Conservation (phyloP, 352 stramenopile genomes). For the Phytophthora cactorum region DNA sequence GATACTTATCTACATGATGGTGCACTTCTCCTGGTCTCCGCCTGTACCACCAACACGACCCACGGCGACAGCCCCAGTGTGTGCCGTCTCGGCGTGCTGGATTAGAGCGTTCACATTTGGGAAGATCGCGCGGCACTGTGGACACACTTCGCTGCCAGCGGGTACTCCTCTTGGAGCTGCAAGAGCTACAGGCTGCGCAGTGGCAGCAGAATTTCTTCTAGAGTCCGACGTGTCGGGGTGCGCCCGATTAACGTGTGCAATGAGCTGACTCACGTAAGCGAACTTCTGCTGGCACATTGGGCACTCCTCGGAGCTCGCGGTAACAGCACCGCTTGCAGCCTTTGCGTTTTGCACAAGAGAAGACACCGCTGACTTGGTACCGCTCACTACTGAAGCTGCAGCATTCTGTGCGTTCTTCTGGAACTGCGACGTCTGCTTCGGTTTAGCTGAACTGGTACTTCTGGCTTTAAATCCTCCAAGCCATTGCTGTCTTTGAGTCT, state of each 20-base stretch:
- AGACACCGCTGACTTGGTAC: constrained; percentile 50
- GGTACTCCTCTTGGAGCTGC: constrained; percentile 11
- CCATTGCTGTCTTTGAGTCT: constrained; percentile 50
- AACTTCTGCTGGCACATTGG: constrained; percentile 82
- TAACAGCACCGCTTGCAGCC: constrained; percentile 37
- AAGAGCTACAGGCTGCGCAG: constrained; percentile 9
- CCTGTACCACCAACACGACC: constrained; percentile 20
- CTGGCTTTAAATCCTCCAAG: constrained; percentile 25
- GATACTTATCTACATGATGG: constrained; percentile 51
- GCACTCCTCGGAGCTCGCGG: constrained; percentile 57
- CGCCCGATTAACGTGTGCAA: constrained; percentile 75
- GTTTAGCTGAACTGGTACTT: constrained; percentile 15
- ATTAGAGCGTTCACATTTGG: constrained; percentile 61
- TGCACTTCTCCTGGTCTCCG: constrained; percentile 60
- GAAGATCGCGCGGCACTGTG: constrained; percentile 70
- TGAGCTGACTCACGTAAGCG: constrained; percentile 70
- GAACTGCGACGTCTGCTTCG: constrained; percentile 26
- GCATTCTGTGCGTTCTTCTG: constrained; percentile 40
- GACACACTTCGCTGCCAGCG: constrained; percentile 60
- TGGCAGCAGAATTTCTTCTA: constrained; percentile 11
- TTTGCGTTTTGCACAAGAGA: constrained; percentile 60
- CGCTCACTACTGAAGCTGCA: constrained; percentile 40
- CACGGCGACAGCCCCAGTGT: constrained; percentile 36
- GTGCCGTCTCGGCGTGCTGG: constrained; percentile 62
- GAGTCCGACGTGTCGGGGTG: constrained; percentile 53